Conservation (phyloP, 2,329 filamentous ascomycete genomes). For the Cercospora sp. region DNA sequence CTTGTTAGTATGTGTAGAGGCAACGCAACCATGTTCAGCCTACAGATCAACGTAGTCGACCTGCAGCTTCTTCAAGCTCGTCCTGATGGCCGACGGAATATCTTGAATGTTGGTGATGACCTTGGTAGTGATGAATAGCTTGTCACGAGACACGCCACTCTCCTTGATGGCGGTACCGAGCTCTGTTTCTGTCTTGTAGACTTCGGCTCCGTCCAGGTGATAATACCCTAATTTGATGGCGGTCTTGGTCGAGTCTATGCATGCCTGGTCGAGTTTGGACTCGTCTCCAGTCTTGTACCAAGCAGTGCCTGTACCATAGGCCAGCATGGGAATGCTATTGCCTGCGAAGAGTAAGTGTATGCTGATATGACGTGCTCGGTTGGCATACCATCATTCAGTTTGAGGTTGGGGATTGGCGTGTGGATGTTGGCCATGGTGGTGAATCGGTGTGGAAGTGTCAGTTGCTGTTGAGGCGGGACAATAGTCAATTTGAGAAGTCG, state of each 20-base stretch:
- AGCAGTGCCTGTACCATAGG: constrained; percentile 72
- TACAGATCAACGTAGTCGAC: constrained; percentile 64
- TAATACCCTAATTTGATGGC: constrained; percentile 70
- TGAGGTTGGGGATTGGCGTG: constrained; percentile 56
- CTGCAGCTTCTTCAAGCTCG: constrained; percentile 60
- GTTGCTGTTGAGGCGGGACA: not conserved
- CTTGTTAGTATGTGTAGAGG: not conserved
- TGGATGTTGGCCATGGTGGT: constrained; percentile 35
- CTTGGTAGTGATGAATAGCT: constrained; percentile 59
- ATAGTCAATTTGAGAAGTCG: not conserved
- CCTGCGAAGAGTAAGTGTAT: constrained; percentile 34
- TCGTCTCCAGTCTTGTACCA: constrained; percentile 57
- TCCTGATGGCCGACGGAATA: constrained; percentile 56
- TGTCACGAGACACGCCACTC: constrained; percentile 46
- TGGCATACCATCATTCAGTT: constrained; percentile 63
- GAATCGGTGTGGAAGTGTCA: not conserved
- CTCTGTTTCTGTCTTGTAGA: constrained; percentile 55
- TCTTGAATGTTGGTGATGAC: constrained; percentile 55
- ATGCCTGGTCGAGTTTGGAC: constrained; percentile 56
- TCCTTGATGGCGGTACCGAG: constrained; percentile 50
- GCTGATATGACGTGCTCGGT: not conserved
- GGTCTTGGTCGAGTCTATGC: constrained; percentile 57
- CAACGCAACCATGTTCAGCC: not conserved
- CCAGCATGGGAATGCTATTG: constrained; percentile 69
- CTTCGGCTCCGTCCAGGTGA: constrained; percentile 74